These are phyloP conservation scores for Oryza officinalis DNA, from an alignment of 176 grass and related monocot genomes.

Conservation along the genomic window DNA sequence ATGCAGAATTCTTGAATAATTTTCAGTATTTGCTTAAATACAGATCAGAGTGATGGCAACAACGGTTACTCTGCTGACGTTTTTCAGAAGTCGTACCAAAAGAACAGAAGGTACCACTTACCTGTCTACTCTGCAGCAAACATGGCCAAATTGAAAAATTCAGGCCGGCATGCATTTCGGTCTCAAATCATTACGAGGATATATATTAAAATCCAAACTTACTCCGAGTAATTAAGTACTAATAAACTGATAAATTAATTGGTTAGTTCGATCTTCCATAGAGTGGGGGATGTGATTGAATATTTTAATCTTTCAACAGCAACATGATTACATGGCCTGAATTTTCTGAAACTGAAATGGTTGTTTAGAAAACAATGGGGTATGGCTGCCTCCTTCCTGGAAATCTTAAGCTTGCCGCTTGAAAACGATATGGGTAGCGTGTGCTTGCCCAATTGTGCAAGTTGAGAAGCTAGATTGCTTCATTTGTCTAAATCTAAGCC, in stretches of 20 bases:
- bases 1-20: neutral
- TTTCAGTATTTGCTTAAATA: neutral
- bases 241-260: neutral
- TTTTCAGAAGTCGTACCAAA: neutral
- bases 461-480: conserved; percentile 18
- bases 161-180: conserved; percentile 31
- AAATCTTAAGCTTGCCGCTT: conserved; percentile 2
- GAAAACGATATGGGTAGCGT: conserved; percentile 11
- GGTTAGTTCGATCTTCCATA: neutral
- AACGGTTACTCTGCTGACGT: neutral
- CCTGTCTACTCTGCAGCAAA: conserved; percentile 15
- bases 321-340: conserved; percentile 12
- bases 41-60: neutral
- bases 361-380: conserved; percentile 2
- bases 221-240: no score
- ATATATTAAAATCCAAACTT: neutral
- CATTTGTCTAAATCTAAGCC: conserved; percentile 1
- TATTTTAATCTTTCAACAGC: neutral
- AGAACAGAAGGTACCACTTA: neutral
- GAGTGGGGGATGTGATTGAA: conserved; percentile 24
- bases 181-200: conserved; percentile 13
- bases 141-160: neutral
- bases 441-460: neutral
- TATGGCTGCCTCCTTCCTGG: conserved; percentile 2
- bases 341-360: neutral